These are phyloP conservation scores for Priceomyces melissophilus DNA, from an alignment of 805 yeast species.

Conservation along the genomic window DNA sequence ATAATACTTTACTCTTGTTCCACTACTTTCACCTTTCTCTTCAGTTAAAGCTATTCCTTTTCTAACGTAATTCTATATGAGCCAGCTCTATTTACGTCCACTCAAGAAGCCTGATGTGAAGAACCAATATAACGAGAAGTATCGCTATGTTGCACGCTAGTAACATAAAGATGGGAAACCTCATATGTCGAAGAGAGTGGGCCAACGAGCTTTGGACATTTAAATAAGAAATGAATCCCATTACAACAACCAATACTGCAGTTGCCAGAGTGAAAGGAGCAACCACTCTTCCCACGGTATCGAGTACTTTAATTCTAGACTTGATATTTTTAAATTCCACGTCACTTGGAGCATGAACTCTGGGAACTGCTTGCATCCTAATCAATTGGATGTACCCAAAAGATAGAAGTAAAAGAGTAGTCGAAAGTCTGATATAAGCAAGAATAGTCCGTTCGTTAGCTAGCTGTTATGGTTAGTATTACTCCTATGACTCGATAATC, in stretches of 20 bases:
- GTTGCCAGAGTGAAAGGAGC: conserved; percentile 14
- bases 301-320: neutral
- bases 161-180: too few species aligned
- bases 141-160: conserved; percentile 16
- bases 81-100: neutral
- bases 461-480: conserved; percentile 20
- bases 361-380: conserved; percentile 14
- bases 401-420: conserved; percentile 20
- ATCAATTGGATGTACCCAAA: conserved; percentile 23
- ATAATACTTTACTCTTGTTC: too few species aligned
- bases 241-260: conserved; percentile 14
- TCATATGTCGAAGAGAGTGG: too few species aligned
- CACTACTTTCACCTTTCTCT: too few species aligned
- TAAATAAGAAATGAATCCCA: conserved; percentile 23
- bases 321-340: neutral
- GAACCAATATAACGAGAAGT: conserved; percentile 15
- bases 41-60: too few species aligned
- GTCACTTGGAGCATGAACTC: neutral
- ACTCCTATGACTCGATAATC: neutral
- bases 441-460: conserved; percentile 34
- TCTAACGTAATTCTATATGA: neutral
- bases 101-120: conserved; percentile 14
- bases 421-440: conserved; percentile 26
- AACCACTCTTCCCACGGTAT: conserved; percentile 15
- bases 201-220: conserved; percentile 18